Base-by-base conservation (phyloP, 2,329 filamentous ascomycete genomes). In the Microcera coccophila region DNA sequence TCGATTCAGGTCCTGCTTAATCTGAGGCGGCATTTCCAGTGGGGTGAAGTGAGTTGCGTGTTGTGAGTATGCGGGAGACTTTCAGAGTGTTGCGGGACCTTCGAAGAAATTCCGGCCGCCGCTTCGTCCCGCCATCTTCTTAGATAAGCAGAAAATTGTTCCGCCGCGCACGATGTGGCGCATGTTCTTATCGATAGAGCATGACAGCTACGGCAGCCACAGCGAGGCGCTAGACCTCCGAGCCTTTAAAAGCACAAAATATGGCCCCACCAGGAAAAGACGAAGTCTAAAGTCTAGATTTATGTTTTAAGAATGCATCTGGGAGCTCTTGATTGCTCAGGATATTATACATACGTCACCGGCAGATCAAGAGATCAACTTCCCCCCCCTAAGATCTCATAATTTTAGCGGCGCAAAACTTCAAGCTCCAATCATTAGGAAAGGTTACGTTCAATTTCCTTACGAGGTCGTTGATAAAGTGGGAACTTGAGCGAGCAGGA, bases 1-100 rank as follows among this genome's bases (percentile, higher is more conserved):
- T 41, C 93, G 82, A 70, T 97, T 96, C 36, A 96, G 78, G 63
- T 96, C 90, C 64, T 94, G 87, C 68, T 97, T 96, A 65, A 96
- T 96, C 66, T 95, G 90, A 11, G 90, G 86, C 43, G 87, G 86
- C 82, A 94, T 91, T 43, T 41, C 48, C 28, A 18, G 36, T 51
- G 47, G 47, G 45, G 36, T 49, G 53, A 54, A 43, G 43, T 18
- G 39, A 33, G 44, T 46, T 42, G 49, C 41, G 43, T 49, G 45
- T 55, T 45, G 48, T 41, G 48, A 44, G 45, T 29, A 44, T 31
- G 22, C 44, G 44, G 38, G 45, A 19, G 19, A 39, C n/a, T 39
- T 28, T 31, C 17, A 15, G 36, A 26, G 36, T 24, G 10, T 22
- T 15, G 21, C 24, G 36, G 22, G 36, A n/a, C 29, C n/a, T 14